A percentile compares a stretch with the other conserved stretches of the same genome.
These are phyloP conservation scores for Gyromitra esculenta DNA, from an alignment of 2,329 filamentous ascomycete species.

Conservation along the genomic window DNA sequence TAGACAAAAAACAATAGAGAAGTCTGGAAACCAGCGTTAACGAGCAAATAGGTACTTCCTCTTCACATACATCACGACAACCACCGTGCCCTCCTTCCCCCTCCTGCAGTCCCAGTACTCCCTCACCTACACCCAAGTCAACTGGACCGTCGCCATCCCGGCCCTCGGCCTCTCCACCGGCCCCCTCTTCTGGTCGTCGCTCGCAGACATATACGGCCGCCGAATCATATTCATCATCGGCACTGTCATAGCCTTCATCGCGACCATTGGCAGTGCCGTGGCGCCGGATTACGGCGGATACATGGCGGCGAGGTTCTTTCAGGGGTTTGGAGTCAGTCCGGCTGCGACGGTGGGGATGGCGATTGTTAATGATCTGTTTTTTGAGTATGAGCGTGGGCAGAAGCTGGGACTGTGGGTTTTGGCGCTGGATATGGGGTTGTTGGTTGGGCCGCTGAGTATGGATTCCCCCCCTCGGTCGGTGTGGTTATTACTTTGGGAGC, in stretches of 20 bases:
- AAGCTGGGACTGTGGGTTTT: conserved; percentile 69
- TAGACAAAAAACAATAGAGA: neutral
- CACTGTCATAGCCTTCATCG: conserved; percentile 61
- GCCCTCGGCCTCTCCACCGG: conserved; percentile 65
- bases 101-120: conserved; percentile 64
- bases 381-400: conserved; percentile 67
- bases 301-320: conserved; percentile 70
- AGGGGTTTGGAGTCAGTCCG: conserved; percentile 68
- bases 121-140: conserved; percentile 64
- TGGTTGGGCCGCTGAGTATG: conserved; percentile 64
- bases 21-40: neutral
- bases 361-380: conserved; percentile 64
- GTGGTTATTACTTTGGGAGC: neutral
- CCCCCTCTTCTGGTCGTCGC: conserved; percentile 64
- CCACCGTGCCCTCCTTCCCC: conserved; percentile 67
- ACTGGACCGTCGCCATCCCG: conserved; percentile 68
- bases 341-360: conserved; percentile 68
- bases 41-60: conserved; percentile 65
- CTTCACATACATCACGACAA: conserved; percentile 68
- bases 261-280: conserved; percentile 62
- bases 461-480: conserved; percentile 9
- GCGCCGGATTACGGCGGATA: conserved; percentile 63
- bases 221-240: conserved; percentile 65
- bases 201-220: conserved; percentile 67
- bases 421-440: conserved; percentile 66